Evolutionary conservation across 2,329 filamentous ascomycete species (phyloP).

Genomic region (Aspergillus melleus): DNA sequence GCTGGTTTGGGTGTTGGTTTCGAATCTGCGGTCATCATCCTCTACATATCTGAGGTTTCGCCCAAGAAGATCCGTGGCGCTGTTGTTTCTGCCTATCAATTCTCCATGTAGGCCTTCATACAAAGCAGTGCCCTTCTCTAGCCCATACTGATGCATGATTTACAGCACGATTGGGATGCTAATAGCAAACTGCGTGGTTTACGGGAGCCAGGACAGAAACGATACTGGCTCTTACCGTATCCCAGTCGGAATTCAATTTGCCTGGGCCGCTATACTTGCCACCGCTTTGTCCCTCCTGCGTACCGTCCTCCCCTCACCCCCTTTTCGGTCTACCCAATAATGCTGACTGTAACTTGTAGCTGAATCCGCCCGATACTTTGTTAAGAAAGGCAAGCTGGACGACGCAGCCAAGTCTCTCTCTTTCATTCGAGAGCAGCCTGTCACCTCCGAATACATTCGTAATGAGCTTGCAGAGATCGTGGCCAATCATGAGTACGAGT

Average conservation of each 20-base stretch:
- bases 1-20: not conserved
- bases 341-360: not conserved
- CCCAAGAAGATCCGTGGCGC: not conserved
- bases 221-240: not conserved
- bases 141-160: not conserved
- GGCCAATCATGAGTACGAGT: not conserved
- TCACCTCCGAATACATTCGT: not conserved
- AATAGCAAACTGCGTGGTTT: not conserved
- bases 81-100: not conserved
- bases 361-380: not conserved
- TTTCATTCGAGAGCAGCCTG: not conserved
- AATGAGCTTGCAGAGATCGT: not conserved
- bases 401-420: not conserved
- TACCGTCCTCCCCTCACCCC: not conserved
- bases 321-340: not conserved
- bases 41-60: not conserved
- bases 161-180: not conserved
- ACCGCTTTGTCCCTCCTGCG: not conserved
- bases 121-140: not conserved
- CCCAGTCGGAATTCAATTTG: not conserved
- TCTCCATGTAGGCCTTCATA: not conserved
- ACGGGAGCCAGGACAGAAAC: not conserved
- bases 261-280: not conserved
- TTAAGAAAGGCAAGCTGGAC: not conserved
- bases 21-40: conserved; percentile 1